Conservation (phyloP, 768 basidiomycete species). For the Chiua virens region DNA sequence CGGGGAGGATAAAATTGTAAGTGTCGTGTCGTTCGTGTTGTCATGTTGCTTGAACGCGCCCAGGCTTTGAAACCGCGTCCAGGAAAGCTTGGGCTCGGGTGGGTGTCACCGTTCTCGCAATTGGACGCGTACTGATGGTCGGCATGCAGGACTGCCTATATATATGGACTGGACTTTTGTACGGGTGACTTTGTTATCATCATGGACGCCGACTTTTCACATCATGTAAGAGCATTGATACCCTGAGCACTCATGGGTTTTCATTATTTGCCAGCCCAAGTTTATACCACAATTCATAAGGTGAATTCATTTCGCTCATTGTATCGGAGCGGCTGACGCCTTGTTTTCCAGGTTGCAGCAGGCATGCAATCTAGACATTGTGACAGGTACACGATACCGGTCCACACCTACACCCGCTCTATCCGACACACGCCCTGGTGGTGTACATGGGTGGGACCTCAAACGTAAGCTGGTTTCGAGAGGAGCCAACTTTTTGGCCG, state of each 20-base stretch:
- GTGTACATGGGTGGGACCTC: constrained; percentile 91
- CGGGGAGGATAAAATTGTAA: constrained; percentile 81
- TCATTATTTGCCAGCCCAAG: constrained; percentile 62
- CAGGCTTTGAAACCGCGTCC: constrained; percentile 84
- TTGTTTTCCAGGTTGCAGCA: constrained; percentile 62
- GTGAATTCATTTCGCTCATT: constrained; percentile 34
- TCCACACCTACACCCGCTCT: constrained; percentile 55
- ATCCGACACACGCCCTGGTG: constrained; percentile 68
- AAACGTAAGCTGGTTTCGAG: constrained; percentile 85
- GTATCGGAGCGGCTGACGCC: constrained; percentile 1
- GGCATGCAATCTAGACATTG: constrained; percentile 87
- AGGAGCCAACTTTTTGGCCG: constrained; percentile 90
- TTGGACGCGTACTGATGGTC: neutral
- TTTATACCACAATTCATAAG: constrained; percentile 92
- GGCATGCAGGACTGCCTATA: constrained; percentile 77
- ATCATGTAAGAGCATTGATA: constrained; percentile 63
- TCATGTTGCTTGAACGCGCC: constrained; percentile 3
- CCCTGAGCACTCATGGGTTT: neutral
- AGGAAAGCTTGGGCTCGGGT: constrained; percentile 92
- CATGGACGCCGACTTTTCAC: constrained; percentile 97
- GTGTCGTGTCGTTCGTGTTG: constrained; percentile 21
- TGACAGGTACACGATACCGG: constrained; percentile 89
- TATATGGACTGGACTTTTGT: constrained; percentile 87
- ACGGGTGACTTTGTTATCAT: constrained; percentile 93
- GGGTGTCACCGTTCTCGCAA: constrained; percentile 16